These are phyloP conservation scores for Beauveria sp. DNA, from an alignment of 2,329 filamentous ascomycete genomes.

Conservation along the genomic window DNA sequence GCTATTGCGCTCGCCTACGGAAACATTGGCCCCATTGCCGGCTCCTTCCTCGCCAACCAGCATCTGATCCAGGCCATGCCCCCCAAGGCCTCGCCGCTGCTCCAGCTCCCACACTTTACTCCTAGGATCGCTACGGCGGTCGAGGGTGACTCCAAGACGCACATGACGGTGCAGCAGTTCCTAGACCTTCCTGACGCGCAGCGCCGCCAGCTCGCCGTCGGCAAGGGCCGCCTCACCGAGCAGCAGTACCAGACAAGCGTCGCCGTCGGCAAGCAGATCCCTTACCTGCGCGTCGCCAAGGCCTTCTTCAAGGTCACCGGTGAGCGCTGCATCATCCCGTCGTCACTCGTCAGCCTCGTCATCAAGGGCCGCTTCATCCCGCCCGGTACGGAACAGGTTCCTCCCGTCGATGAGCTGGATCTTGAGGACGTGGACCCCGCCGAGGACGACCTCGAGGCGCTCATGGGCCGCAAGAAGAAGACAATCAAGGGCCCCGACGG, in stretches of 20 bases:
- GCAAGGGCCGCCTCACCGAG: conserved; percentile 62
- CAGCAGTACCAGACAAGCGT: conserved; percentile 71
- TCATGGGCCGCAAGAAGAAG: conserved; percentile 69
- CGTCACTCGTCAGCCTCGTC: conserved; percentile 86
- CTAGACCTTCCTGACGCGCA: conserved; percentile 75
- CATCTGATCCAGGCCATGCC: conserved; percentile 83
- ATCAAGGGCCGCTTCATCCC: conserved; percentile 93
- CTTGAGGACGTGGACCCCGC: conserved; percentile 88
- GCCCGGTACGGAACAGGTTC: conserved; percentile 69
- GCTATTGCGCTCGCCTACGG: conserved; percentile 84
- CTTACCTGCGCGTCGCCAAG: conserved; percentile 75
- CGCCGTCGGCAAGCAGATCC: conserved; percentile 73
- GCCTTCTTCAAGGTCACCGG: conserved; percentile 98
- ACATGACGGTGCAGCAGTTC: conserved; percentile 76
- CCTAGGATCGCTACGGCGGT: conserved; percentile 56
- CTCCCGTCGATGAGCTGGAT: conserved; percentile 67
- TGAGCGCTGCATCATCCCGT: conserved; percentile 86
- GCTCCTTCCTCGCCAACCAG: conserved; percentile 76
- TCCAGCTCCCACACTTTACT: conserved; percentile 86
- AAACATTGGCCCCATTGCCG: conserved; percentile 72
- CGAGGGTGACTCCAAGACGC: conserved; percentile 67
- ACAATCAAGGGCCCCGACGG: conserved; percentile 54
- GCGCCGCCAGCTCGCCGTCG: conserved; percentile 63
- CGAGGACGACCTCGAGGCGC: conserved; percentile 82
- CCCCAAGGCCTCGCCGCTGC: conserved; percentile 75